Base-by-base conservation (phyloP, 441 rosid species). In the Jatropha podagrica region DNA sequence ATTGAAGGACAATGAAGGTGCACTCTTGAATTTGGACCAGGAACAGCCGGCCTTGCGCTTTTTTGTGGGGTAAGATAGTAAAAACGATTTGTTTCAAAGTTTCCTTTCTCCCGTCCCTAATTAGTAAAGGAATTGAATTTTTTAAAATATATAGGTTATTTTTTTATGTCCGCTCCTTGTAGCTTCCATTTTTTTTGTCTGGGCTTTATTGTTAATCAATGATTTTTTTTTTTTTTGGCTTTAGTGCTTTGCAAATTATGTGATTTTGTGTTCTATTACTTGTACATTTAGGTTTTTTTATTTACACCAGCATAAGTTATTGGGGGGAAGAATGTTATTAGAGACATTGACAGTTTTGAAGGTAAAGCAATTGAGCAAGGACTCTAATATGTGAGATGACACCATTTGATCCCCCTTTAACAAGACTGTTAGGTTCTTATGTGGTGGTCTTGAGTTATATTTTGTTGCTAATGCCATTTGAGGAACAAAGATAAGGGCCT, bases 31-130 rank as follows among this genome's bases (percentile, higher is more conserved):
- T 87, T 79, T 96, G 88, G 99, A 96, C 89, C 97, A 92, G 84
- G 98, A 96, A 77, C 99, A 96, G 79, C 99, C 98, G 70, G 98
- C 98, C 37, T 84, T 96, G 77, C 96, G 98, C 74, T 96, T 96
- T 87, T 96, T 96, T 87, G 98, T 96, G 41, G 98, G 99, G 99
- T 96, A 91, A 88, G 92, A 77, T 71, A 61, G 69, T 76, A 23
- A 23, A 20, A 52, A 23, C 61, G 81, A 32, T 32, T 62, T 23
- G 17, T 84, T 73, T 73, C 17, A 38, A 40, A 65, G 11, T 65
- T 44, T 20, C 58, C 9, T 67, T 61, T 67, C 6, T 14, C 27
- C 18, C 14, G 23, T 23, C 23, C 12, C 41, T 2, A 56, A 26
- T 63, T 5, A 62, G 49, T 4, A 49, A 73, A 48, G 20, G 49